phyloP scores from a whole-genome alignment of 352 stramenopile genomes.

The Plasmopara viticola region DNA sequence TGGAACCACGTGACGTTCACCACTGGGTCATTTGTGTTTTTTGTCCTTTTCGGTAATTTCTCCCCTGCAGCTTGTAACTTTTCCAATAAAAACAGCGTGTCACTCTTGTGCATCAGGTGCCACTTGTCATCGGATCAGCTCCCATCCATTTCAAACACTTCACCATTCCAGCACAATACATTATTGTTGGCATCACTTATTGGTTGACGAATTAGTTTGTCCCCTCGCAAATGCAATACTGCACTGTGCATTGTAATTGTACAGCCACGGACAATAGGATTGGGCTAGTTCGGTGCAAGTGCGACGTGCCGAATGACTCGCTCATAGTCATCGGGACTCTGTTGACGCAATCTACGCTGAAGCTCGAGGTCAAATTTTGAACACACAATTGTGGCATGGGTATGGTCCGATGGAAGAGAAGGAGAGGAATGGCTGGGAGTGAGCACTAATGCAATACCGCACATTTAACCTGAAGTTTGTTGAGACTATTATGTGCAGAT shows the following conservation, averaged over 20 bases:
- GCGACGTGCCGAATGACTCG: slow-evolving; percentile 12
- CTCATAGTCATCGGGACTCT: slow-evolving; percentile 23
- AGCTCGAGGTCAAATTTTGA: slow-evolving; percentile 21
- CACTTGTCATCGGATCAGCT: slow-evolving; percentile 10
- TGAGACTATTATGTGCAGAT: too few relatives aligned
- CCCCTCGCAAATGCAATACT: slow-evolving; percentile 88
- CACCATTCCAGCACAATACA: slow-evolving; percentile 90
- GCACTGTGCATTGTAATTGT: slow-evolving; percentile 61
- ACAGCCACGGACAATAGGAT: slow-evolving; percentile 6
- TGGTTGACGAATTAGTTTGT: slow-evolving; percentile 72
- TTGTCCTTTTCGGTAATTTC: slow-evolving; percentile 4
- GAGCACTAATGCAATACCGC: too few relatives aligned
- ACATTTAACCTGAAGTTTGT: too few relatives aligned
- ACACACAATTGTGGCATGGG: not conserved
- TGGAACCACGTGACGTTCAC: slow-evolving; percentile 59
- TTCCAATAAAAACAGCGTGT: slow-evolving; percentile 46
- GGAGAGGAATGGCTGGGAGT: not conserved
- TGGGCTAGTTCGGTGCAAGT: slow-evolving; percentile 1
- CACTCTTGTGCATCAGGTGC: slow-evolving; percentile 21
- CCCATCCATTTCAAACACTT: slow-evolving; percentile 66
- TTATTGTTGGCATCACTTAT: slow-evolving; percentile 55
- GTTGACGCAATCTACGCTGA: slow-evolving; percentile 24
- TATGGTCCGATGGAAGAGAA: not conserved
- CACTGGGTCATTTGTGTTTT: slow-evolving; percentile 8
- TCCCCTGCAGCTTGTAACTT: slow-evolving; percentile 27